Evolutionary conservation across 2,329 filamentous ascomycete species (phyloP).

Genomic region (Claviceps purpurea): DNA sequence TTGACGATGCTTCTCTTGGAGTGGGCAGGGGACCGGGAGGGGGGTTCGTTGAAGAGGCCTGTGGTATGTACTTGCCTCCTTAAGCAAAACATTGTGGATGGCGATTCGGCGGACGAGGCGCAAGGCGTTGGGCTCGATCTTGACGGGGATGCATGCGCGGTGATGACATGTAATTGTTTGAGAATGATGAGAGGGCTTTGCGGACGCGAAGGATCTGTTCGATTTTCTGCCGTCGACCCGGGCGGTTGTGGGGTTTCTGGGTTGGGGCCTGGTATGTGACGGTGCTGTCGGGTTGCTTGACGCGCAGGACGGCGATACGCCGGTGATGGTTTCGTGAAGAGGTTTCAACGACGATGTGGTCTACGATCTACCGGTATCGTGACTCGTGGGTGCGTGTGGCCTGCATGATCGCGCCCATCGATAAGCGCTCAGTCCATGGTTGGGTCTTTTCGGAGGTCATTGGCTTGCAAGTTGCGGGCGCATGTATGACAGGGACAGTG

Average conservation of each 20-base stretch:
- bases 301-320: not conserved
- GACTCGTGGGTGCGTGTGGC: too few species aligned
- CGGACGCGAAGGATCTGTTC: not conserved
- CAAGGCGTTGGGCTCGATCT: not conserved
- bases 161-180: not conserved
- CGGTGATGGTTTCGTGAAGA: not conserved
- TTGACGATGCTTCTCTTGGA: not conserved
- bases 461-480: too few species aligned
- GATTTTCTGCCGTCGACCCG: not conserved
- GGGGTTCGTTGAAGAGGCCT: not conserved
- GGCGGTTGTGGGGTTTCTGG: not conserved
- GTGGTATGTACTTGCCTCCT: slow-evolving; percentile 32
- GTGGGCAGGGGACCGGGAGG: slow-evolving; percentile 1
- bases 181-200: not conserved
- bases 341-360: not conserved
- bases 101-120: not conserved
- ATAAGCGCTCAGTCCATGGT: too few species aligned
- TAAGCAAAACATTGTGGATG: slow-evolving; percentile 43
- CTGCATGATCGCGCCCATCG: too few species aligned
- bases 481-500: too few species aligned
- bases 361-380: not conserved
- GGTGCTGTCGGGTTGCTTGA: not conserved
- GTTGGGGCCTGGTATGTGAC: not conserved
- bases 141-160: not conserved
- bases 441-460: too few species aligned